phyloP scores from a whole-genome alignment of 768 basidiomycete species.

The Russula lepida region DNA sequence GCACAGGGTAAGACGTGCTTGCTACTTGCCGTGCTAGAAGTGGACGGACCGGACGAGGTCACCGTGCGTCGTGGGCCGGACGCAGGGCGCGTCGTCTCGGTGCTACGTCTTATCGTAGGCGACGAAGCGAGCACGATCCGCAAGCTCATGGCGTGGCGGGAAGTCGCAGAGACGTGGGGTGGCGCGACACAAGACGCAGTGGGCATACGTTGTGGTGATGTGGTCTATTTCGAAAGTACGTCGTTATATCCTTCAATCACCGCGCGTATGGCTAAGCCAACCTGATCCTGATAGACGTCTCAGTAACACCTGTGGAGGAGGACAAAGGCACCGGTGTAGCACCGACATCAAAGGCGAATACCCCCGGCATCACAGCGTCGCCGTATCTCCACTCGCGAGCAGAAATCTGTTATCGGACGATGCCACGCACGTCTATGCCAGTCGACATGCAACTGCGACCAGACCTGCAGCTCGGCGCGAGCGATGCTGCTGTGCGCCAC shows the following conservation, averaged over 20 bases:
- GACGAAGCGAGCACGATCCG: constrained; percentile 62
- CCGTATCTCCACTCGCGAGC: constrained; percentile 52
- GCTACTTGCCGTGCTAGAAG: constrained; percentile 61
- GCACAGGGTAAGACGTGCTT: constrained; percentile 40
- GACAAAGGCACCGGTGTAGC: constrained; percentile 11
- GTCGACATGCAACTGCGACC: constrained; percentile 53
- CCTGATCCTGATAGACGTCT: constrained; percentile 38
- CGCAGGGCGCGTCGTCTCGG: constrained; percentile 57
- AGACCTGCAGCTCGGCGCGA: constrained; percentile 61
- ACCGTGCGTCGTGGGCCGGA: constrained; percentile 59
- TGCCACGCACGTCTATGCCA: constrained; percentile 42
- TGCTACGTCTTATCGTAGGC: constrained; percentile 64
- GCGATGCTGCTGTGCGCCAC: constrained; percentile 58
- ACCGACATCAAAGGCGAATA: not conserved
- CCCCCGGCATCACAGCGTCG: constrained; percentile 47
- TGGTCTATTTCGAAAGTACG: constrained; percentile 63
- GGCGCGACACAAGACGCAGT: constrained; percentile 35
- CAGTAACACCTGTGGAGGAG: constrained; percentile 38
- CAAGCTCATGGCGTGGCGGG: constrained; percentile 73
- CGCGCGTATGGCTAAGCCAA: not conserved
- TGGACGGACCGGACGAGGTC: constrained; percentile 67
- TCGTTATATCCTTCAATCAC: not conserved
- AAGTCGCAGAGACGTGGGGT: constrained; percentile 67
- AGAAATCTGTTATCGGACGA: constrained; percentile 71
- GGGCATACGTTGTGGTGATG: constrained; percentile 58